These are phyloP conservation scores for Bigelowiella natans DNA, from an alignment of 78 protist species.

Conservation along the genomic window DNA sequence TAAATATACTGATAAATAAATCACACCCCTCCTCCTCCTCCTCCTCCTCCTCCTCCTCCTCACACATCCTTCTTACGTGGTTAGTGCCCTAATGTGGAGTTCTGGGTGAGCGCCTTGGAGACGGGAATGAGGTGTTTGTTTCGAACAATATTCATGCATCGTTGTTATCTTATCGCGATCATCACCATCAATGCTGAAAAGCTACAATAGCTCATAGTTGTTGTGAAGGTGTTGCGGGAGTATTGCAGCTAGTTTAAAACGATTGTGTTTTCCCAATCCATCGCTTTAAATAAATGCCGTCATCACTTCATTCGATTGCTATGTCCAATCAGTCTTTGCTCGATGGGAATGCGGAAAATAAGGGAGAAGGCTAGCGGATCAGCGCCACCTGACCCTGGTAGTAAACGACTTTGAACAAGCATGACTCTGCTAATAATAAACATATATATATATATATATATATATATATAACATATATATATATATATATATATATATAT, in stretches of 20 bases:
- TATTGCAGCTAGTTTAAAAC: too few species aligned
- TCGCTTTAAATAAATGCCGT: not conserved
- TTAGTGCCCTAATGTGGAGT: not conserved
- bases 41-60: too few species aligned
- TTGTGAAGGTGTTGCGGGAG: not conserved
- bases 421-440: not conserved
- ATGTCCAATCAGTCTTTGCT: too few species aligned
- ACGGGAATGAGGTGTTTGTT: not conserved
- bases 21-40: not conserved
- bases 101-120: not conserved
- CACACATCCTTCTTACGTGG: not conserved
- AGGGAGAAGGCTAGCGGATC: not conserved
- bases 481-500: not conserved
- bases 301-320: too few species aligned
- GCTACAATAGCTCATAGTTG: not conserved
- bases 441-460: not conserved
- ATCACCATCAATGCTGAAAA: not conserved
- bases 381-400: not conserved
- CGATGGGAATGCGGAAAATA: not conserved
- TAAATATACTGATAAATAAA: not conserved
- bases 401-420: too few species aligned
- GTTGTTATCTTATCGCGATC: not conserved
- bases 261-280: too few species aligned
- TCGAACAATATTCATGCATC: not conserved
- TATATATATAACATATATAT: not conserved